Percentiles rank a stretch among this genome's conserved stretches.
These are phyloP conservation scores for Ceratobasidium sp. DNA, from an alignment of 1,284 basidiomycete species.

Conservation along the genomic window DNA sequence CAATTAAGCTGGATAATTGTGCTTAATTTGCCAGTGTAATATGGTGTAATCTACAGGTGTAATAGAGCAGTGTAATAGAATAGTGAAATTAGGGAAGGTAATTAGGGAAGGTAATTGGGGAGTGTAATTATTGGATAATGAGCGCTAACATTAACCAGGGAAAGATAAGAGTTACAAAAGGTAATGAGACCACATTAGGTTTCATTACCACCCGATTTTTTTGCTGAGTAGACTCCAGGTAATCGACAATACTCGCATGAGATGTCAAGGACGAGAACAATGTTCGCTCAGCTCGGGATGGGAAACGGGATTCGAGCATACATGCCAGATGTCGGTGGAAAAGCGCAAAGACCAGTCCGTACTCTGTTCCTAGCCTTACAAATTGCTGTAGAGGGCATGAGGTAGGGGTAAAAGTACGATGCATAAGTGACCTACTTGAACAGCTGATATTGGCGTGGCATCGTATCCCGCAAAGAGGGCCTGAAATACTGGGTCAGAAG, in stretches of 20 bases:
- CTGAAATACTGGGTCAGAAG: conserved; percentile 48
- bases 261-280: conserved; percentile 62
- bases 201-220: no score
- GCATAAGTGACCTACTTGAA: conserved; percentile 52
- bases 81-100: no score
- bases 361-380: conserved; percentile 57
- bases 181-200: background rate
- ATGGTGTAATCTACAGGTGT: no score
- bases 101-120: no score
- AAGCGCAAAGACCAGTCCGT: conserved; percentile 61
- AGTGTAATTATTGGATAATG: no score
- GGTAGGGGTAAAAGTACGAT: background rate
- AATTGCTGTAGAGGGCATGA: conserved; percentile 54
- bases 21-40: no score
- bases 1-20: no score
- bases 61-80: no score
- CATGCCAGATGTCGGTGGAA: conserved; percentile 59
- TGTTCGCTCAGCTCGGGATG: conserved; percentile 57
- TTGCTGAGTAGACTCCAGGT: conserved; percentile 56
- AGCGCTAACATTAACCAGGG: no score
- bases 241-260: conserved; percentile 60
- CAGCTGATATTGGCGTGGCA: conserved; percentile 59
- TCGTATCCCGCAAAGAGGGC: conserved; percentile 64
- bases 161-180: no score
- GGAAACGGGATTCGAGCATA: conserved; percentile 64